These are phyloP conservation scores for Fomitopsis pulvina DNA, from an alignment of 768 basidiomycete species.

Conservation along the genomic window DNA sequence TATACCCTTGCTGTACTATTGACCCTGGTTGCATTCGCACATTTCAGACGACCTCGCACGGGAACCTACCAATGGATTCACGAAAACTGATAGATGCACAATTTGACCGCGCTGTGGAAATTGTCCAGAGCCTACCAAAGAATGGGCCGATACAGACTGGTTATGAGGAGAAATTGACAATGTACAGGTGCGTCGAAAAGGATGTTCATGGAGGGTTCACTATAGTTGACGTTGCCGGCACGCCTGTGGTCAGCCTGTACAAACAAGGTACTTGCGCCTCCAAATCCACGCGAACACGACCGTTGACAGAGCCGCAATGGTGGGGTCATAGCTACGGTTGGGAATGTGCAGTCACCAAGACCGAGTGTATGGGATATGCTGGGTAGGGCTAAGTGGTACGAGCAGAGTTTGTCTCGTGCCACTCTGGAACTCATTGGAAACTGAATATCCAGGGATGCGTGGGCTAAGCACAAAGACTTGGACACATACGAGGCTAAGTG, in stretches of 20 bases:
- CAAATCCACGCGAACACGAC: too few relatives aligned
- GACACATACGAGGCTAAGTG: constrained; percentile 77
- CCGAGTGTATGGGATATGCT: constrained; percentile 91
- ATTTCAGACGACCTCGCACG: neutral
- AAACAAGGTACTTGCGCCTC: constrained; percentile 67
- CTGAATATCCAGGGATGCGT: constrained; percentile 78
- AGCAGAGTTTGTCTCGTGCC: constrained; percentile 12
- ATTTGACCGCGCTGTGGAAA: constrained; percentile 92
- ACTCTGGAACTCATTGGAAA: neutral
- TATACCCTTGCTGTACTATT: neutral
- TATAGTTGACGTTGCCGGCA: neutral
- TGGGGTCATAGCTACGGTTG: constrained; percentile 64
- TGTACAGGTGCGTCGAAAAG: constrained; percentile 68
- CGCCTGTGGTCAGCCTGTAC: constrained; percentile 52
- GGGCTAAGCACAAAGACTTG: constrained; percentile 88
- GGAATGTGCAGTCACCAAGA: constrained; percentile 72
- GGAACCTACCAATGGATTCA: constrained; percentile 33
- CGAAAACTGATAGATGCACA: constrained; percentile 69
- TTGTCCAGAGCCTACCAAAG: constrained; percentile 88
- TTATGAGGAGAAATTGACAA: constrained; percentile 90
- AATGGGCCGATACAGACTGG: constrained; percentile 92
- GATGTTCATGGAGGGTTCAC: neutral
- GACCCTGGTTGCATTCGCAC: neutral
- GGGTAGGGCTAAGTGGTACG: constrained; percentile 88
- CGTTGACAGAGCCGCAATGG: neutral